Percentiles rank a stretch among this genome's conserved stretches.
phyloP scores from a whole-genome alignment of 306 rosid species.

The Trifolium pratense region DNA sequence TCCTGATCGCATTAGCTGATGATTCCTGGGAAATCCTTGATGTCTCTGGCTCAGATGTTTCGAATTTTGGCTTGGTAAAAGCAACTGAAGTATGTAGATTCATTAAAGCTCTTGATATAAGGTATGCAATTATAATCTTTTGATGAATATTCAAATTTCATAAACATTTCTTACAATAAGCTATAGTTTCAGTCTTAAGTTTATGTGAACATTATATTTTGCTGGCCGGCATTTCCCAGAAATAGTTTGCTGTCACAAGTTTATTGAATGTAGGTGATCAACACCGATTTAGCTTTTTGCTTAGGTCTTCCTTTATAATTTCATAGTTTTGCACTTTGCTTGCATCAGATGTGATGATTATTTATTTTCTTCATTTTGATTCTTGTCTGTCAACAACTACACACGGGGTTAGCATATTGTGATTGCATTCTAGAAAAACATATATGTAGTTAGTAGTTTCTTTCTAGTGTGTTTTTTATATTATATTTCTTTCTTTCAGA shows the following conservation, averaged over 20 bases:
- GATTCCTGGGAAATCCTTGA: conserved; percentile 82
- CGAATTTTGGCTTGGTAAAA: conserved; percentile 74
- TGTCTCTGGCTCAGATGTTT: conserved; percentile 84
- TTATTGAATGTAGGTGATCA: conserved; percentile 16
- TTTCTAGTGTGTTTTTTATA: conserved; percentile 35
- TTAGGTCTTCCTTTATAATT: conserved; percentile 19
- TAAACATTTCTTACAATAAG: conserved; percentile 5
- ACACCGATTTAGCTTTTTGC: conserved; percentile 14
- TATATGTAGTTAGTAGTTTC: conserved; percentile 10
- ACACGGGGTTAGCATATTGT: conserved; percentile 4
- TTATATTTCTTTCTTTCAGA: conserved; percentile 48
- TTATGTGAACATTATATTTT: conserved; percentile 23
- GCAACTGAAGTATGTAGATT: conserved; percentile 64
- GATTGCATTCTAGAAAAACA: conserved; percentile 31
- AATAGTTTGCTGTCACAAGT: not conserved
- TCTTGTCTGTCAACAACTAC: conserved; percentile 6
- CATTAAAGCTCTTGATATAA: conserved; percentile 80
- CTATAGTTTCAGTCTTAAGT: conserved; percentile 13
- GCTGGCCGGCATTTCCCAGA: not conserved
- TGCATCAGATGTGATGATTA: conserved; percentile 21
- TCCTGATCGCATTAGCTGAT: conserved; percentile 75
- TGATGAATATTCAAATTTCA: not conserved
- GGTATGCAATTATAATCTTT: conserved; percentile 53
- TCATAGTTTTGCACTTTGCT: conserved; percentile 34
- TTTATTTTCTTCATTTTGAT: conserved; percentile 20